Conservation (phyloP, 768 basidiomycete species). For the Rubroboletus satanas region DNA sequence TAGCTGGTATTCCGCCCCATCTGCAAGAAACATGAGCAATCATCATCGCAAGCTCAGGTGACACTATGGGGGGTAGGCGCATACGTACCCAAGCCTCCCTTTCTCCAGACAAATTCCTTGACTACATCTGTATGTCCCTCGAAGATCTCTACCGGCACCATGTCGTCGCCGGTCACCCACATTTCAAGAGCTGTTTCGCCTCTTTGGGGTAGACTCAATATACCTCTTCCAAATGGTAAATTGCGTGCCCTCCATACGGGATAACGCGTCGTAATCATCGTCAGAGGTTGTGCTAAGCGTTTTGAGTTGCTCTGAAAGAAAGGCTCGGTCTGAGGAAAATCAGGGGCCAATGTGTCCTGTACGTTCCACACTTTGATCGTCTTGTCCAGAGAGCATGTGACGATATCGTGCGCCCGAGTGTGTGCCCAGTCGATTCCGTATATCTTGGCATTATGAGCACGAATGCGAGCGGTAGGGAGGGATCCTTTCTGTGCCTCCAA, state of each 20-base stretch:
- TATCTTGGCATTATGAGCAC: slow-evolving; percentile 86
- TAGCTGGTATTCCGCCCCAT: slow-evolving; percentile 54
- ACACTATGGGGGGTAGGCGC: not conserved
- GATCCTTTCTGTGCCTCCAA: slow-evolving; percentile 69
- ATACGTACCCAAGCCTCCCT: slow-evolving; percentile 49
- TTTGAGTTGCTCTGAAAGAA: slow-evolving; percentile 7
- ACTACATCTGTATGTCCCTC: slow-evolving; percentile 92
- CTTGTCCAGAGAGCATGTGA: slow-evolving; percentile 94
- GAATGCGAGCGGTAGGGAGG: slow-evolving; percentile 67
- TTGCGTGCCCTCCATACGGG: slow-evolving; percentile 94
- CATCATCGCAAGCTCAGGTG: not conserved
- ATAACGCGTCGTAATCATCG: slow-evolving; percentile 67
- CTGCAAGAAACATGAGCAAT: slow-evolving; percentile 21
- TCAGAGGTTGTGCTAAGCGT: slow-evolving; percentile 36
- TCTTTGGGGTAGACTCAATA: slow-evolving; percentile 85
- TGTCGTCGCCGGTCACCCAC: slow-evolving; percentile 46
- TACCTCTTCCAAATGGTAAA: slow-evolving; percentile 86
- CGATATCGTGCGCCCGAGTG: slow-evolving; percentile 64
- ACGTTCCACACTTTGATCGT: slow-evolving; percentile 83
- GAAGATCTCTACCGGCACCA: slow-evolving; percentile 62
- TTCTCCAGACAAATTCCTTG: slow-evolving; percentile 97
- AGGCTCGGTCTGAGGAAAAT: slow-evolving; percentile 11
- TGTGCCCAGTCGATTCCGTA: slow-evolving; percentile 98
- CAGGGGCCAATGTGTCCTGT: slow-evolving; percentile 18
- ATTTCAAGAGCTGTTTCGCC: slow-evolving; percentile 82